phyloP scores from a whole-genome alignment of 2,329 filamentous ascomycete species.

The Claviceps citrina region DNA sequence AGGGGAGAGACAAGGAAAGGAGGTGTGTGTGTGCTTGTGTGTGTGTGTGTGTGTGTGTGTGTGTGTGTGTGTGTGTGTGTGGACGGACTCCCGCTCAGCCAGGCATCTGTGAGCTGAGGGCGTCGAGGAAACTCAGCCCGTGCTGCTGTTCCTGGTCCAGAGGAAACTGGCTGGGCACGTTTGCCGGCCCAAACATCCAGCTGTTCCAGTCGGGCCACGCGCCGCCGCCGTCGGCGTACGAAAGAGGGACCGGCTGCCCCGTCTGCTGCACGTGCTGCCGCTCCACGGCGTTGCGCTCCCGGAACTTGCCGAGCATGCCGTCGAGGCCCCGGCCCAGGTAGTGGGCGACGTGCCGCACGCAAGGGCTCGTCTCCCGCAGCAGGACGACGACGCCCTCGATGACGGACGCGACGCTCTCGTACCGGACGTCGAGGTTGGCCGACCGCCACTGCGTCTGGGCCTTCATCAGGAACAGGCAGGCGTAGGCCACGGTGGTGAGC shows the following conservation, averaged over 20 bases:
- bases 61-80: too few relatives aligned
- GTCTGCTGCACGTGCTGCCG: conserved; percentile 4
- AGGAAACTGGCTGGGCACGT: conserved; percentile 7
- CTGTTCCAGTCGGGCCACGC: conserved; percentile 11
- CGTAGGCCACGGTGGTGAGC: conserved; percentile 18
- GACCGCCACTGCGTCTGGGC: conserved; percentile 16
- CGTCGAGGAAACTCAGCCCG: conserved; percentile 12
- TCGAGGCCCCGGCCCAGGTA: conserved; percentile 16
- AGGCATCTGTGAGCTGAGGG: conserved; percentile 15
- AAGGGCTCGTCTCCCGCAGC: conserved; percentile 13
- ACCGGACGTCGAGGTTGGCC: conserved; percentile 14
- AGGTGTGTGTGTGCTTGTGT: too few relatives aligned
- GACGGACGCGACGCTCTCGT: conserved; percentile 16
- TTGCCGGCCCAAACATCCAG: conserved; percentile 13
- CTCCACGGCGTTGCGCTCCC: conserved; percentile 7
- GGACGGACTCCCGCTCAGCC: too few relatives aligned
- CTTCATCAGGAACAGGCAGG: conserved; percentile 19
- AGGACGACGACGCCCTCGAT: conserved; percentile 14
- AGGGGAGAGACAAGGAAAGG: too few relatives aligned
- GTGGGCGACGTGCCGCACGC: conserved; percentile 16
- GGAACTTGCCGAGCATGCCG: conserved; percentile 17
- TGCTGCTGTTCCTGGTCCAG: conserved; percentile 11
- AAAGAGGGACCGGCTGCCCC: conserved; percentile 1
- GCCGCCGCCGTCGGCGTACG: conserved; percentile 1
- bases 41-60: too few relatives aligned